phyloP scores from a whole-genome alignment of 352 stramenopile genomes.

The Halophytophthora polymorphica region DNA sequence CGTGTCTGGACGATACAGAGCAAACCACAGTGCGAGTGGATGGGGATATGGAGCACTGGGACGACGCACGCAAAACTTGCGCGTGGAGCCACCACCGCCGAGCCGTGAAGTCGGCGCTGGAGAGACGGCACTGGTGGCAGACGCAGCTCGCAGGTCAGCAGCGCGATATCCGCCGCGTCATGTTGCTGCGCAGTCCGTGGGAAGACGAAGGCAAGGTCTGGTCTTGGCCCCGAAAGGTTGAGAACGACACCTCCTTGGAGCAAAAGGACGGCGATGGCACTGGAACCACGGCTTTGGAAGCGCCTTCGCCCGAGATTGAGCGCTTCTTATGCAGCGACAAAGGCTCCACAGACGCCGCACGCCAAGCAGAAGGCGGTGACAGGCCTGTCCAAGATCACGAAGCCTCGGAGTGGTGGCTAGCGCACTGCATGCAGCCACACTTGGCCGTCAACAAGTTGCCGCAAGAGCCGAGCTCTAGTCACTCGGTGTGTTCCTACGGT shows the following conservation, averaged over 20 bases:
- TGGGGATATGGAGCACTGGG: conserved; percentile 16
- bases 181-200: conserved; percentile 38
- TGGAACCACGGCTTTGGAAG: background rate
- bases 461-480: conserved; percentile 1
- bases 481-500: too few relatives aligned
- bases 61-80: conserved; percentile 13
- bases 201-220: conserved; percentile 46
- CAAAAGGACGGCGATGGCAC: background rate
- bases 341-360: background rate
- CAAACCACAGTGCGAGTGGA: background rate
- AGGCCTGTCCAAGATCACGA: conserved; percentile 24
- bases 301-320: conserved; percentile 30
- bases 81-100: conserved; percentile 43
- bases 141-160: conserved; percentile 42
- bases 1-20: conserved; percentile 8
- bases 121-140: conserved; percentile 46
- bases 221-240: conserved; percentile 29
- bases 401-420: conserved; percentile 58
- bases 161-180: conserved; percentile 44
- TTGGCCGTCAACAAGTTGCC: conserved; percentile 17
- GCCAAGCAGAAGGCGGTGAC: background rate
- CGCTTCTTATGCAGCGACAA: conserved; percentile 29
- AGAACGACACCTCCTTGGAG: conserved; percentile 5
- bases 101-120: conserved; percentile 27
- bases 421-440: conserved; percentile 51